Evolutionary conservation across 2,329 filamentous ascomycete genomes (phyloP), one percentile per base, ranked within the genome.

Genomic region (Lachnellula suecica): DNA sequence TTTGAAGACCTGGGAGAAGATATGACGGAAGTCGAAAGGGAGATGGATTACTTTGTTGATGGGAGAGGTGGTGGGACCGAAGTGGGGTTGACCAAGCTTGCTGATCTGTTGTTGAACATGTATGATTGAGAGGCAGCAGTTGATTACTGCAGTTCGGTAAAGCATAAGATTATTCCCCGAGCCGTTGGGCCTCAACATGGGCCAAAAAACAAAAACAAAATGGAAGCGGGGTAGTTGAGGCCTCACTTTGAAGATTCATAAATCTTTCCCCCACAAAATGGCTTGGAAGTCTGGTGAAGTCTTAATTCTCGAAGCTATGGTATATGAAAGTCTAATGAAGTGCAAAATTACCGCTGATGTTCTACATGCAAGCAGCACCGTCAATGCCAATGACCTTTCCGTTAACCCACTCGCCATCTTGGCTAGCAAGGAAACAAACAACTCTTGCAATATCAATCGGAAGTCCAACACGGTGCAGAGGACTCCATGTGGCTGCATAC

Each of bases 381-480:
- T n/a, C n/a, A n/a, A n/a, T n/a, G n/a, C n/a, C n/a, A n/a, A 44
- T 65, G 73, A 31, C 29, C 52, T 52, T 44, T 25, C 58, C 59
- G 47, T 59, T 62, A 15, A 62, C 56, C 59, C 58, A 62, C 35
- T 84, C 74, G 68, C 81, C 67, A 68, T 83, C 70, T 72, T 84
- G 70, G 67, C 79, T 69, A 63, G 81, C 66, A 68, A 85, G 61
- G 75, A 81, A 73, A 72, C 79, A 80, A 54, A 84, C 82, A 20
- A 85, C 82, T 56, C 82, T 81, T 59, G 83, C 83, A 67, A 87
- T 82, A 64, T 87, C 84, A 65, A 84, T 78, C 54, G 83, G 83
- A 60, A 84, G 79, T 56, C 83, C 84, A 54, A 85, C 83, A 63
- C 83, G 81, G 71, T 78, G 75, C 63, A 83, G 73, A 37, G 83